Percentiles rank a stretch among this genome's conserved stretches.
Conservation (phyloP, 805 yeast genomes). For the Yarrowia hollandica region DNA sequence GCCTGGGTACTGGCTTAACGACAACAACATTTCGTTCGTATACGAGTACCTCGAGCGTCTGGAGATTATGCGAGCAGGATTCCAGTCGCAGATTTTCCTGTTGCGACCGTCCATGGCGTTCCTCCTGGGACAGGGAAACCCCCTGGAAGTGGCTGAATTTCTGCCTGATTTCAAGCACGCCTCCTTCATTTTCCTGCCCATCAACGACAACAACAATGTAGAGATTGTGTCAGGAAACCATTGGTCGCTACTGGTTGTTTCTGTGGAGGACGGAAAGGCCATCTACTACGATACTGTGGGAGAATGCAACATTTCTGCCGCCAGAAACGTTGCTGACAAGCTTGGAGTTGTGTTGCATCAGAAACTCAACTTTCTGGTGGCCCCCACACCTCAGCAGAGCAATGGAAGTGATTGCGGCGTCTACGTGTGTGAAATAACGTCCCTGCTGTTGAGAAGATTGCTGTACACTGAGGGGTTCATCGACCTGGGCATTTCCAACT, state of each 20-base stretch:
- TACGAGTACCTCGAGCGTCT: constrained; percentile 55
- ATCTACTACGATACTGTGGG: constrained; percentile 62
- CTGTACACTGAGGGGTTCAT: constrained; percentile 31
- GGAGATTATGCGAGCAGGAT: constrained; percentile 32
- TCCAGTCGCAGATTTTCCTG: constrained; percentile 44
- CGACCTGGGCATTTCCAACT: constrained; percentile 42
- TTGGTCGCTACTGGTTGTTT: constrained; percentile 67
- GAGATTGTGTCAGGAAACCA: constrained; percentile 71
- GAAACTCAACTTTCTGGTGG: constrained; percentile 36
- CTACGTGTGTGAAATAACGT: constrained; percentile 41
- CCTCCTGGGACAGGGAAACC: constrained; percentile 46
- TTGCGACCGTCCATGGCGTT: constrained; percentile 66
- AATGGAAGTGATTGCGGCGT: constrained; percentile 55
- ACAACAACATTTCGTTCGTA: constrained; percentile 62
- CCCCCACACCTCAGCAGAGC: constrained; percentile 50
- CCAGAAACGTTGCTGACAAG: constrained; percentile 42
- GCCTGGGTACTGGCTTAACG: constrained; percentile 74
- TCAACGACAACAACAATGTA: constrained; percentile 64
- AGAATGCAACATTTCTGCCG: constrained; percentile 46
- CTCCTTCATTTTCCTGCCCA: constrained; percentile 61
- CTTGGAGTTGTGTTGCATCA: constrained; percentile 39
- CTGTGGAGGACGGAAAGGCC: constrained; percentile 50
- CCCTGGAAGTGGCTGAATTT: constrained; percentile 46
- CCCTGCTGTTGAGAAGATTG: constrained; percentile 35
- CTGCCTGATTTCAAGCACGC: constrained; percentile 49